Evolutionary conservation across 768 basidiomycete genomes (phyloP).

Genomic region (Calocera viscosa): DNA sequence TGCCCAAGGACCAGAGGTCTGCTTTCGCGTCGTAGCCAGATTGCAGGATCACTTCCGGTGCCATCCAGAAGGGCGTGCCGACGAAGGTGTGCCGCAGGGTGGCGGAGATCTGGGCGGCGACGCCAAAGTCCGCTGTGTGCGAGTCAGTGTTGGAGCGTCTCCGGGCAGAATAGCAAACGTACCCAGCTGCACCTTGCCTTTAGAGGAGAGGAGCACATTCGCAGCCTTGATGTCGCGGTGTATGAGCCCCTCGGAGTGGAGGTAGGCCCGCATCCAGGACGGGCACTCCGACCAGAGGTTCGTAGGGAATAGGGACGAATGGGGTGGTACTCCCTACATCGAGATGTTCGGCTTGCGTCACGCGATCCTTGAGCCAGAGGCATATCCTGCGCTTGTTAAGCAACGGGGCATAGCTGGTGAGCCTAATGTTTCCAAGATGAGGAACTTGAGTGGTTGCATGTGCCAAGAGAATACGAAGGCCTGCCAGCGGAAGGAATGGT

Average conservation of each 20-base stretch:
- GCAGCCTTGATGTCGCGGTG: conserved; percentile 99
- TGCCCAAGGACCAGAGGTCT: conserved; percentile 96
- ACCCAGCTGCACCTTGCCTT: conserved; percentile 83
- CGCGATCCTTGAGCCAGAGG: no score
- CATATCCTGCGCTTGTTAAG: no score
- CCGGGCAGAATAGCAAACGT: conserved; percentile 10
- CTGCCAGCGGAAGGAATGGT: no score
- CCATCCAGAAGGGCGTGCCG: conserved; percentile 97
- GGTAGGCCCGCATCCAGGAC: conserved; percentile 86
- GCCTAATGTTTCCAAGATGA: no score
- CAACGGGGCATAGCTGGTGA: no score
- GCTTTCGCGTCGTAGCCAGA: conserved; percentile 93
- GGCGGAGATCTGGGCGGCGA: conserved; percentile 84
- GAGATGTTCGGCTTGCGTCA: no score
- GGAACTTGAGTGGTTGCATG: no score
- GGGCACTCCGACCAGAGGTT: no score
- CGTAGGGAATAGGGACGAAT: no score
- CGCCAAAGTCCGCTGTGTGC: conserved; percentile 77
- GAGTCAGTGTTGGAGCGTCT: neutral
- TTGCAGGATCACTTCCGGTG: conserved; percentile 94
- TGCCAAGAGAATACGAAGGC: no score
- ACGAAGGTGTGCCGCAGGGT: conserved; percentile 95
- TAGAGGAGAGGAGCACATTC: conserved; percentile 80
- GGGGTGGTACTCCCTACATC: no score
- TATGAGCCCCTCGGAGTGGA: conserved; percentile 92